Conservation (phyloP, 2,329 filamentous ascomycete species). For the Domatiomyces catenatus region DNA sequence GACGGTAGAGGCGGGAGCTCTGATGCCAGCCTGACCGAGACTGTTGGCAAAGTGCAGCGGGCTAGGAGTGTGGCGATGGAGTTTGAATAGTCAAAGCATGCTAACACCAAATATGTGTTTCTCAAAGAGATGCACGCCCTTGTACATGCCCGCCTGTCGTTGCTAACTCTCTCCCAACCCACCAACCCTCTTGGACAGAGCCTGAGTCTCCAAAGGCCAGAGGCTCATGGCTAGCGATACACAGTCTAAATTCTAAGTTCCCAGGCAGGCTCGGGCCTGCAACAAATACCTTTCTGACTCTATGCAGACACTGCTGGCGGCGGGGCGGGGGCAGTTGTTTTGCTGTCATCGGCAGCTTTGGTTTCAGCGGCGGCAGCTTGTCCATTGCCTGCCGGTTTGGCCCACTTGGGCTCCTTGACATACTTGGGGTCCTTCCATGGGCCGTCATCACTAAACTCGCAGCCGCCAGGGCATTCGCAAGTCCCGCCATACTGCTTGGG, state of each 20-base stretch:
- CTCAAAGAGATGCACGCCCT: neutral
- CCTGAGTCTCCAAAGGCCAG: neutral
- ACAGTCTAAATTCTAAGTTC: neutral
- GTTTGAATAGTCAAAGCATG: conserved; percentile 23
- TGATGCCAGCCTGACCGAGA: conserved; percentile 25
- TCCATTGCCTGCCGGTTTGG: conserved; percentile 17
- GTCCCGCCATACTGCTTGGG: conserved; percentile 71
- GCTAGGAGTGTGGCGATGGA: conserved; percentile 34
- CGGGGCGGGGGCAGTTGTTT: conserved; percentile 2
- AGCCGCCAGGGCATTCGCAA: conserved; percentile 71
- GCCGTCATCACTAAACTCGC: conserved; percentile 71
- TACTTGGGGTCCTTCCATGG: conserved; percentile 53
- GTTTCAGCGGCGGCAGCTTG: conserved; percentile 6
- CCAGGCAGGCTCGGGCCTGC: neutral
- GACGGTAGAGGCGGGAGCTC: conserved; percentile 17
- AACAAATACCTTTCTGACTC: neutral
- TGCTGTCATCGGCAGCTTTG: conserved; percentile 6
- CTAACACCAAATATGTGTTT: neutral
- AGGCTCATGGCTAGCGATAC: neutral
- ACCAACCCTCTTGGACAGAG: neutral
- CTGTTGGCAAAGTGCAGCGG: conserved; percentile 32
- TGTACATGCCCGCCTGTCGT: neutral
- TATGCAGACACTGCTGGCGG: neutral
- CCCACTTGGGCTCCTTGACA: conserved; percentile 31
- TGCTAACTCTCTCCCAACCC: neutral